Conservation (phyloP, 1,139 yeast genomes). For the Citeromyces hawaiiensis region DNA sequence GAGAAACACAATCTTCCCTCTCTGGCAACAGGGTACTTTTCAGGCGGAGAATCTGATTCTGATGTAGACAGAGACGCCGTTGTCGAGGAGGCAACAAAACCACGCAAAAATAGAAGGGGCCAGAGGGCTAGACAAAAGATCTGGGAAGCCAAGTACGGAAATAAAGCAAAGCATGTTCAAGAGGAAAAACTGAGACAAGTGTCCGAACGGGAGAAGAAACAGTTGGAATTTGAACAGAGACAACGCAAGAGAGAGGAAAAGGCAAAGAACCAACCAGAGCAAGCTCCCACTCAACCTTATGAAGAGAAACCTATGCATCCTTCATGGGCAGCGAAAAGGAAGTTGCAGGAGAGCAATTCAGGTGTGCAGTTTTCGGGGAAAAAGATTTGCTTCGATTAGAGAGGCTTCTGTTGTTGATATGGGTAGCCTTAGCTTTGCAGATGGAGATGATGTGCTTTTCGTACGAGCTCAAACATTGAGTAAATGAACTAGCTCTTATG, state of each 20-base stretch:
- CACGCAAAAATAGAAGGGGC: conserved; percentile 83
- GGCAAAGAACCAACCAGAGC: conserved; percentile 18
- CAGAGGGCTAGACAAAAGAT: conserved; percentile 94
- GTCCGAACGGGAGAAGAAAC: conserved; percentile 45
- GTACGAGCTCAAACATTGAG: too few species aligned
- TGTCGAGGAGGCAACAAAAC: conserved; percentile 40
- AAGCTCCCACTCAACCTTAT: conserved; percentile 3
- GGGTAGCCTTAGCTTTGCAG: too few species aligned
- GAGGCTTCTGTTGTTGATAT: conserved; percentile 1
- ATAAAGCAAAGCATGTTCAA: conserved; percentile 69
- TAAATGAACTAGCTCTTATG: too few species aligned
- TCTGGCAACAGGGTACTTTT: conserved; percentile 63
- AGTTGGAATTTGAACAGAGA: conserved; percentile 61
- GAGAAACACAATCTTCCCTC: conserved; percentile 38
- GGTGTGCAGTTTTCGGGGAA: conserved; percentile 70
- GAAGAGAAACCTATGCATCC: conserved; percentile 49
- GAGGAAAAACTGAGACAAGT: conserved; percentile 40
- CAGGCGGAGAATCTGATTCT: conserved; percentile 57
- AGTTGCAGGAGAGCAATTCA: conserved; percentile 53
- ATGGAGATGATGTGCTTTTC: too few species aligned
- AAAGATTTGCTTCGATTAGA: conserved; percentile 54
- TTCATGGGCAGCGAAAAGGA: conserved; percentile 85
- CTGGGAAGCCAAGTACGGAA: conserved; percentile 87
- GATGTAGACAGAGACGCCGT: conserved; percentile 45
- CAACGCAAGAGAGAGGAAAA: conserved; percentile 49